These are phyloP conservation scores for Diaporthe batatas DNA, from an alignment of 2,329 filamentous ascomycete species.

Conservation along the genomic window DNA sequence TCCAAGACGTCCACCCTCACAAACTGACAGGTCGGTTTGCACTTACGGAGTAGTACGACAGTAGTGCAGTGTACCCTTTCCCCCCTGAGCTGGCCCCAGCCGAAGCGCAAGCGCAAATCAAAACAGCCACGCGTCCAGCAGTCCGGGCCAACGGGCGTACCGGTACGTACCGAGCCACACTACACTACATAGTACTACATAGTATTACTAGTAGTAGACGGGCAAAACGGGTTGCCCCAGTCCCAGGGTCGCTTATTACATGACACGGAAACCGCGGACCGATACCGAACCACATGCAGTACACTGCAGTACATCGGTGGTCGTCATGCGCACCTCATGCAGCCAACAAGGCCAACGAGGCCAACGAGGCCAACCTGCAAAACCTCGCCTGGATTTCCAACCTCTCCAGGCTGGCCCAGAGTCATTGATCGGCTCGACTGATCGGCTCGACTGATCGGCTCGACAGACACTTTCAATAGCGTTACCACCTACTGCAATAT, in stretches of 20 bases:
- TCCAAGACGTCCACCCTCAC: not conserved
- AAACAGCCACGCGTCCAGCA: conserved; percentile 18
- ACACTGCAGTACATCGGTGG: not conserved
- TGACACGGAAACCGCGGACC: not conserved
- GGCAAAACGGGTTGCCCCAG: not conserved
- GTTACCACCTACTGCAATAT: conserved; percentile 26
- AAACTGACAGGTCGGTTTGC: conserved; percentile 26
- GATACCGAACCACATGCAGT: not conserved
- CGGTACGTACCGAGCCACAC: not conserved
- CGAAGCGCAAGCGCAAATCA: not conserved
- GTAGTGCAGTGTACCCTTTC: too few species aligned
- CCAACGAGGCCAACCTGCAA: not conserved
- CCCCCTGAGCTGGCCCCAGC: conserved; percentile 8
- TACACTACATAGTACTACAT: too few species aligned
- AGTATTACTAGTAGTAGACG: too few species aligned
- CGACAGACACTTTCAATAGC: conserved; percentile 9
- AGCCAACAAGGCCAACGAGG: too few species aligned
- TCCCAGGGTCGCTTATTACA: not conserved
- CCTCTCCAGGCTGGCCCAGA: too few species aligned
- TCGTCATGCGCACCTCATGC: not conserved
- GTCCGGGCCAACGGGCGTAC: too few species aligned
- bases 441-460: conserved; percentile 29
- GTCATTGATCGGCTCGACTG: conserved; percentile 28
- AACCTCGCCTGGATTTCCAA: not conserved
- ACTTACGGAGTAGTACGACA: not conserved